Evolutionary conservation across 805 yeast genomes (phyloP), one percentile per base, ranked within the genome.

Genomic region (Priceomyces carsonii): DNA sequence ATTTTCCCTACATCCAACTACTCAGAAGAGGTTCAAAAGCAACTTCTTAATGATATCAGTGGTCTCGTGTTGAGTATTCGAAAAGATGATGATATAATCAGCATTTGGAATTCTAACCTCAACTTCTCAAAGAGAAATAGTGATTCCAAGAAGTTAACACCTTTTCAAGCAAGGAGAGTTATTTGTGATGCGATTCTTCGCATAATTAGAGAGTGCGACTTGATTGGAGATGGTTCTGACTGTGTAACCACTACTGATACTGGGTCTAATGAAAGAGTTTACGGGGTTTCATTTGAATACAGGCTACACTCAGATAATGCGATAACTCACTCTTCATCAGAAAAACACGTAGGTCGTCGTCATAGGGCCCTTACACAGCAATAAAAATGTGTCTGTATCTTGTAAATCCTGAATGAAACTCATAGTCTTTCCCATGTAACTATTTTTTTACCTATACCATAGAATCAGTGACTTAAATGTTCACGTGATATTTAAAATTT

Each of bases 11-110:
- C 62, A 15, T 43, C 47, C 12, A 46, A 43, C 32, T 43, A 44
- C 19, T 57, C 63, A 29, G 58, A 58, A 33, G 67, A 59, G 26
- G 53, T 59, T 40, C 66, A 60, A 33, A 63, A 64, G 6, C 48
- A 60, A n/a, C 47, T 73, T 12, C 52, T 68, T 43, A 63, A 68
- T 41, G 82, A 77, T 51, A 73, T 82, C 14, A 67, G 73, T 35
- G 88, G 88, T 7, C 51, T 80, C 21, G 82, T 77, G 13, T 63
- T 80, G 35, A 73, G 81, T 50, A 73, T 77, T 10, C 68, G 85
- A 31, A 68, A 71, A 22, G 82, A 77, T 41, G 84, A 78, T 41
- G 80, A 76, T 45, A 71, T 78, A 23, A 63, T 81, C 35, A 64
- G 77, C 38, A 65, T 81, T 32, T 81, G 88, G 88, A 80, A 79